These are phyloP conservation scores for Graphilbum sp. DNA, from an alignment of 2,329 filamentous ascomycete species.

Conservation along the genomic window DNA sequence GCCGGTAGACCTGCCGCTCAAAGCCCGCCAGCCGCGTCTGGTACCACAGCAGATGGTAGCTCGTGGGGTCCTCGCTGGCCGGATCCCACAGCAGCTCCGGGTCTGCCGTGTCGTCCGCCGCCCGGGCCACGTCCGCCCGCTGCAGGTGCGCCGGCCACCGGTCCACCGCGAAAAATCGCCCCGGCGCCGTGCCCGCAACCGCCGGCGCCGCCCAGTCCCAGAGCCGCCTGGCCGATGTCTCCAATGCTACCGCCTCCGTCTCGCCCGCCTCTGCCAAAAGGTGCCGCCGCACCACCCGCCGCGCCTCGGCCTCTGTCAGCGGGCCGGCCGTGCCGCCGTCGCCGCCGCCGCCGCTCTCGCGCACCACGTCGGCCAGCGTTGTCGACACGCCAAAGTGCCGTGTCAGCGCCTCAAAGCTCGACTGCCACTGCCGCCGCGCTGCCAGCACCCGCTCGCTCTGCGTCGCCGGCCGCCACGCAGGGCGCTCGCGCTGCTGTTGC, in stretches of 20 bases:
- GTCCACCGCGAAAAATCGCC: slow-evolving; percentile 26
- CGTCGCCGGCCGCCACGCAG: background rate
- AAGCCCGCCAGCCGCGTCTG: slow-evolving; percentile 12
- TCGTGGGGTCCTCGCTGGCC: slow-evolving; percentile 12
- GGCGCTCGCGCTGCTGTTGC: background rate
- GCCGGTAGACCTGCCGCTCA: slow-evolving; percentile 11
- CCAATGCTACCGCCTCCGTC: slow-evolving; percentile 16
- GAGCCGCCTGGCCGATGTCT: slow-evolving; percentile 11
- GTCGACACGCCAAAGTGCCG: background rate
- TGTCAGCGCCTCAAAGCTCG: slow-evolving; percentile 2
- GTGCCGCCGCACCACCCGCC: slow-evolving; percentile 17
- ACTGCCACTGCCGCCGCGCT: slow-evolving; percentile 4
- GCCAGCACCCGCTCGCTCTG: background rate
- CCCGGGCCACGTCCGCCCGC: slow-evolving; percentile 12
- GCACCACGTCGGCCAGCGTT: slow-evolving; percentile 15
- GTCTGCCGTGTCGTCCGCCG: slow-evolving; percentile 2
- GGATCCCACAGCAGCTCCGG: slow-evolving; percentile 13
- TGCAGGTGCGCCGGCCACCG: slow-evolving; percentile 31
- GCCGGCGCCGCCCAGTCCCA: slow-evolving; percentile 19
- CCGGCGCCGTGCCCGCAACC: slow-evolving; percentile 11
- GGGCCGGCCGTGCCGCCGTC: slow-evolving; percentile 2
- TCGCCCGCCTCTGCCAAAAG: slow-evolving; percentile 27
- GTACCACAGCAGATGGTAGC: slow-evolving; percentile 8
- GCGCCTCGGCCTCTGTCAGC: slow-evolving; percentile 9
- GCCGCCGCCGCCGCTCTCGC: slow-evolving; percentile 15